These are phyloP conservation scores for Calonectria henricotiae DNA, from an alignment of 2,329 filamentous ascomycete genomes.

Conservation along the genomic window DNA sequence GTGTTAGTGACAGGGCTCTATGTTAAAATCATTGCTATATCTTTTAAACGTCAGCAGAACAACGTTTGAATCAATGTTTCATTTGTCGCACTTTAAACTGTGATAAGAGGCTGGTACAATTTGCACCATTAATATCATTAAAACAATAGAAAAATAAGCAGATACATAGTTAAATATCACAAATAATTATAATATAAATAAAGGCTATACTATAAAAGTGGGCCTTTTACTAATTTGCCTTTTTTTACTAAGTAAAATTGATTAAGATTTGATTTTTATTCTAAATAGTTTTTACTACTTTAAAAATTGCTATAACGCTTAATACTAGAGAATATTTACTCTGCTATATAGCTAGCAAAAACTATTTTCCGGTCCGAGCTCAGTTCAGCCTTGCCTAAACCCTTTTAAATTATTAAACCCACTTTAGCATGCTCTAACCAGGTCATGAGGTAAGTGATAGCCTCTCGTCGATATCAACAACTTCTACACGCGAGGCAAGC, in stretches of 20 bases:
- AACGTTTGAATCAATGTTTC: no score
- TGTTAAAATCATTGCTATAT: no score
- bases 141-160: neutral
- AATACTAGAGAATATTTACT: neutral
- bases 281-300: neutral
- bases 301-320: neutral
- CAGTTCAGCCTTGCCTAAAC: conserved; percentile 19
- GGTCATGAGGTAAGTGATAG: conserved; percentile 48
- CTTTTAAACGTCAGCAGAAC: no score
- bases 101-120: no score
- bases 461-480: conserved; percentile 13
- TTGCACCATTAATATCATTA: neutral
- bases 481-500: conserved; percentile 25
- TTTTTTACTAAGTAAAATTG: neutral
- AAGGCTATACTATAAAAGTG: conserved; percentile 4
- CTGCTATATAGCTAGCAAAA: conserved; percentile 9
- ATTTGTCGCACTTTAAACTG: no score
- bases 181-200: neutral
- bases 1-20: no score
- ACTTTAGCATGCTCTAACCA: conserved; percentile 38
- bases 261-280: neutral
- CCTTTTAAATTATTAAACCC: conserved; percentile 27
- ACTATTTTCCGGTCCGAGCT: conserved; percentile 34
- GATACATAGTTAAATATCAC: neutral
- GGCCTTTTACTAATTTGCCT: neutral